phyloP scores from a whole-genome alignment of 305 asterid genomes.

The Solanum chacoense region DNA sequence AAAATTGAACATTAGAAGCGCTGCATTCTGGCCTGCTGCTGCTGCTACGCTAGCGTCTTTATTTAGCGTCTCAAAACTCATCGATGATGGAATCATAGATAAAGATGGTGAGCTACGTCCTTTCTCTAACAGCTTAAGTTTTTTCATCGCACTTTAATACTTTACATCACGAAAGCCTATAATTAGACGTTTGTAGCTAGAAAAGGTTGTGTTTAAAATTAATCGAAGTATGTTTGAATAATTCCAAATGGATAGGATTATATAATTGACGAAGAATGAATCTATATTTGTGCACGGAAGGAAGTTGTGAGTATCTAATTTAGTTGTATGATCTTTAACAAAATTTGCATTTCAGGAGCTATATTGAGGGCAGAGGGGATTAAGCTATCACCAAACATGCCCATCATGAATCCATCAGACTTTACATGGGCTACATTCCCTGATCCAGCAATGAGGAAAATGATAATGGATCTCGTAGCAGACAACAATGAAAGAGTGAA shows the following conservation, averaged over 20 bases:
- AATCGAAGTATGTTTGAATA: background rate
- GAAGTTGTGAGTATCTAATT: background rate
- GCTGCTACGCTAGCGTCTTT: slow-evolving; percentile 26
- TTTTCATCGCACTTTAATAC: background rate
- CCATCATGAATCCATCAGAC: slow-evolving; percentile 17
- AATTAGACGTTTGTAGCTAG: background rate
- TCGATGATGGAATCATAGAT: slow-evolving; percentile 41
- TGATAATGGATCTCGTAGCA: slow-evolving; percentile 5
- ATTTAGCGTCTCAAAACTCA: slow-evolving; percentile 20
- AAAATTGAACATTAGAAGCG: slow-evolving; percentile 27
- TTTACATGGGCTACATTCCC: slow-evolving; percentile 24
- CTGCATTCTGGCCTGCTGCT: slow-evolving; percentile 34
- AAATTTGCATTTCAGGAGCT: slow-evolving; percentile 21
- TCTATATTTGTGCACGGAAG: too few relatives aligned
- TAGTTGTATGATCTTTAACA: background rate
- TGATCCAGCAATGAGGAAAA: slow-evolving; percentile 1
- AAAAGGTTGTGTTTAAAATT: background rate
- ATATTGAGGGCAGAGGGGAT: slow-evolving; percentile 23
- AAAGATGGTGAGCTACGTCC: slow-evolving; percentile 21
- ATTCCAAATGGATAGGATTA: background rate
- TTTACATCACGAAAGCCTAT: background rate
- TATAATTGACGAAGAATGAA: background rate
- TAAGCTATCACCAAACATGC: slow-evolving; percentile 28
- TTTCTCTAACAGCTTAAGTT: background rate
- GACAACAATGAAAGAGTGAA: background rate